A percentile compares a stretch with the other conserved stretches of the same genome.
Conservation (phyloP, 2,329 filamentous ascomycete genomes). For the Verticillium longisporum region DNA sequence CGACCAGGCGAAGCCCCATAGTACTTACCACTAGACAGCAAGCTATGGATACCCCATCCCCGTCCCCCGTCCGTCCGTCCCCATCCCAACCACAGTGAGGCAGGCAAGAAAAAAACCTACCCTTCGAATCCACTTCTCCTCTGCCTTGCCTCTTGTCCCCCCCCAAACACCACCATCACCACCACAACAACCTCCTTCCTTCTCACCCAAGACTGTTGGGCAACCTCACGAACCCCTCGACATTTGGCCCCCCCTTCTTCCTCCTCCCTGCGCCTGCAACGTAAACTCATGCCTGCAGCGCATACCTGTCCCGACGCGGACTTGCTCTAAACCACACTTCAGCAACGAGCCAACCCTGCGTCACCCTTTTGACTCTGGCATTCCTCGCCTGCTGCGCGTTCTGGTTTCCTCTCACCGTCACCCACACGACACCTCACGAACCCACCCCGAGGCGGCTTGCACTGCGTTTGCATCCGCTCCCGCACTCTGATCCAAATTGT, state of each 20-base stretch:
- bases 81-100: background rate
- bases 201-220: background rate
- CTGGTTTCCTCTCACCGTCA: background rate
- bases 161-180: slow-evolving; percentile 1
- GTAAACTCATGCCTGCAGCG: background rate
- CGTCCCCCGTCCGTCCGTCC: background rate
- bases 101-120: slow-evolving; percentile 2
- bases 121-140: slow-evolving; percentile 2
- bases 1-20: background rate
- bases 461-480: background rate
- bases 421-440: background rate
- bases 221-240: background rate
- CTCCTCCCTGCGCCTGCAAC: background rate
- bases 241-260: background rate
- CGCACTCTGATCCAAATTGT: background rate
- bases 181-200: background rate
- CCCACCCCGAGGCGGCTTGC: background rate
- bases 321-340: background rate
- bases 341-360: background rate
- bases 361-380: background rate
- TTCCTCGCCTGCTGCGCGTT: background rate
- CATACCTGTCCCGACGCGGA: background rate
- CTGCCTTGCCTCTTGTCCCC: background rate
- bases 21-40: background rate
- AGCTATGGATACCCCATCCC: background rate